Percentiles rank a stretch among this genome's conserved stretches.
Evolutionary conservation across 73 alveolate species (phyloP).

Genomic region (Blepharisma japonicum): DNA sequence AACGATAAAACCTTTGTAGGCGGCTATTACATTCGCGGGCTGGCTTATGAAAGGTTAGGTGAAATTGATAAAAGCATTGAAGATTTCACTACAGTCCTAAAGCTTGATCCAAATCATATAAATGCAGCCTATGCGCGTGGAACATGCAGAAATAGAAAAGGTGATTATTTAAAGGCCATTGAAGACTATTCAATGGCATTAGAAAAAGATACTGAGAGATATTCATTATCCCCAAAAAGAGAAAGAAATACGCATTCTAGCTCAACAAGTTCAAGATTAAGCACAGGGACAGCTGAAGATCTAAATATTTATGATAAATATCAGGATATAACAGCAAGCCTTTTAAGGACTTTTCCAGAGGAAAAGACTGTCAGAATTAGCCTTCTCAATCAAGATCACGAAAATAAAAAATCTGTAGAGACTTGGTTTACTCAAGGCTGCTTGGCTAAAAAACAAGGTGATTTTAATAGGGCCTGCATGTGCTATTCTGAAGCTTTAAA

Average conservation of each 20-base stretch:
- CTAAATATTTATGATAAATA: slow-evolving; percentile 34
- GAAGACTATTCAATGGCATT: slow-evolving; percentile 96
- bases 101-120: slow-evolving; percentile 86
- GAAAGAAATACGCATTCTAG: slow-evolving; percentile 9
- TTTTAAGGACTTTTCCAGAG: slow-evolving; percentile 23
- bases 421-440: slow-evolving; percentile 50
- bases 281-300: slow-evolving; percentile 1
- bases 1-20: slow-evolving; percentile 69
- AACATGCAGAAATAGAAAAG: slow-evolving; percentile 90
- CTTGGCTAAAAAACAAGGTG: slow-evolving; percentile 71
- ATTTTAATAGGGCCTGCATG: slow-evolving; percentile 60
- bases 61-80: slow-evolving; percentile 78
- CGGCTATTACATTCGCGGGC: slow-evolving; percentile 73
- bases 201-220: slow-evolving; percentile 72
- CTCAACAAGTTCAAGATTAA: slow-evolving; percentile 6
- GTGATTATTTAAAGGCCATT: slow-evolving; percentile 89
- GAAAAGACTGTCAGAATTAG: neutral
- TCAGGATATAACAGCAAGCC: slow-evolving; percentile 30
- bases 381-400: slow-evolving; percentile 9
- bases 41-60: slow-evolving; percentile 72
- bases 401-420: slow-evolving; percentile 31
- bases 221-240: slow-evolving; percentile 32
- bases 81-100: slow-evolving; percentile 79
- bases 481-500: slow-evolving; percentile 69
- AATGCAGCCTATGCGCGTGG: slow-evolving; percentile 94